These are phyloP conservation scores for Periconia digitata DNA, from an alignment of 2,329 filamentous ascomycete species.

Conservation along the genomic window DNA sequence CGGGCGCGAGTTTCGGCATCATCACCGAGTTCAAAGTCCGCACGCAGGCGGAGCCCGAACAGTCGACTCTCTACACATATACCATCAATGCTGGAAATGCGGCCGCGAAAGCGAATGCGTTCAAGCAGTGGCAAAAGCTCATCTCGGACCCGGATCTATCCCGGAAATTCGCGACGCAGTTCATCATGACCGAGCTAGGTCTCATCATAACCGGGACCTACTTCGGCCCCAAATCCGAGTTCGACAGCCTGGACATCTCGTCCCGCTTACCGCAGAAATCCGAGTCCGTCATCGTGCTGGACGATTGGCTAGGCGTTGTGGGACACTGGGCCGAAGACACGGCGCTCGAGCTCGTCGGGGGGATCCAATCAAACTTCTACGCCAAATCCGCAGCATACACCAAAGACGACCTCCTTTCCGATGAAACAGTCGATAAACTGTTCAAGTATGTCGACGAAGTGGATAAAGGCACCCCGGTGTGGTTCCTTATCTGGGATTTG, in stretches of 20 bases:
- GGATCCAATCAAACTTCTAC: constrained; percentile 37
- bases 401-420: constrained; percentile 30
- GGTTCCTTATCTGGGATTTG: constrained; percentile 40
- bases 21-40: constrained; percentile 45
- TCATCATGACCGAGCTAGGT: constrained; percentile 35
- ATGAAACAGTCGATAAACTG: constrained; percentile 32
- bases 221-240: constrained; percentile 36
- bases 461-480: constrained; percentile 35
- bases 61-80: constrained; percentile 38
- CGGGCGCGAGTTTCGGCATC: constrained; percentile 47
- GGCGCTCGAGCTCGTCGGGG: constrained; percentile 30
- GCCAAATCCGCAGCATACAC: constrained; percentile 39
- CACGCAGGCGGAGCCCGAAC: constrained; percentile 35
- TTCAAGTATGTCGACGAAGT: constrained; percentile 34
- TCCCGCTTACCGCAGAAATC: constrained; percentile 23
- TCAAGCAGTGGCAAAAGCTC: constrained; percentile 41
- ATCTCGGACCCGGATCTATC: constrained; percentile 32
- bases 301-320: constrained; percentile 38
- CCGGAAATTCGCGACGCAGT: constrained; percentile 37
- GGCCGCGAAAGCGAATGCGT: constrained; percentile 27
- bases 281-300: constrained; percentile 26
- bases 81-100: constrained; percentile 27
- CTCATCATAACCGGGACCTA: constrained; percentile 37
- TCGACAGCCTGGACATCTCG: constrained; percentile 36
- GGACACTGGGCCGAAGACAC: constrained; percentile 37